Evolutionary conservation across 768 basidiomycete genomes (phyloP), one percentile per base, ranked within the genome.

Genomic region (Psilocybe tampanensis): DNA sequence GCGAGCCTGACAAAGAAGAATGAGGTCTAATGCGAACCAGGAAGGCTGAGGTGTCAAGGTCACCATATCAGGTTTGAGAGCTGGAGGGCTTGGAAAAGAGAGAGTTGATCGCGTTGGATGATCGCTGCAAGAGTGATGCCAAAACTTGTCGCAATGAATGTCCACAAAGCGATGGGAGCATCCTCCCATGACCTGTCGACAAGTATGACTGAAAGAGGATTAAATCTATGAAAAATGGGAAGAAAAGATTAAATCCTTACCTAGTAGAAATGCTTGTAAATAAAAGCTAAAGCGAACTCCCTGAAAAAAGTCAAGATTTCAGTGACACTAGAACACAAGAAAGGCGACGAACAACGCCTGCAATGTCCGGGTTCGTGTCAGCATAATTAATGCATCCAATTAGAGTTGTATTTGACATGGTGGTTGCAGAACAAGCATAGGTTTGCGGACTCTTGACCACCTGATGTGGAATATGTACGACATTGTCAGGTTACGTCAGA

Each of bases 41-140:
- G 11, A 47, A 47, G 15, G n/a, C 32, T 4, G 13, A 13, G 13
- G 21, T 0, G 13, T 13, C 18, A 48, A n/a, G 12, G 19, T 48
- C 19, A 74, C 75, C 76, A 79, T 43, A 77, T 74, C 33, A 77
- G 63, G 62, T 77, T 75, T 21, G 73, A 75, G 18, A 77, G 72
- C 51, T 74, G 73, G 47, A 78, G 61, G 6, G 71, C 77, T 64
- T 80, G 75, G 49, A 74, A 72, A 26, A 78, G 61, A 0, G 76
- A 72, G 18, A 78, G 65, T n/a, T 70, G 54, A 3, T 52, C 50
- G 17, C 68, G 62, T 50, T 72, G 72, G 11, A 74, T 70, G 18
- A 76, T 61, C 4, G 78, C 75, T 39, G 77, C 72, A 18, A 78
- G 63, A 7, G 55, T 29, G 7, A 48, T 48, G 3, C 47, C 47